phyloP scores from a whole-genome alignment of 2,329 filamentous ascomycete species.

The Lomentospora prolificans region DNA sequence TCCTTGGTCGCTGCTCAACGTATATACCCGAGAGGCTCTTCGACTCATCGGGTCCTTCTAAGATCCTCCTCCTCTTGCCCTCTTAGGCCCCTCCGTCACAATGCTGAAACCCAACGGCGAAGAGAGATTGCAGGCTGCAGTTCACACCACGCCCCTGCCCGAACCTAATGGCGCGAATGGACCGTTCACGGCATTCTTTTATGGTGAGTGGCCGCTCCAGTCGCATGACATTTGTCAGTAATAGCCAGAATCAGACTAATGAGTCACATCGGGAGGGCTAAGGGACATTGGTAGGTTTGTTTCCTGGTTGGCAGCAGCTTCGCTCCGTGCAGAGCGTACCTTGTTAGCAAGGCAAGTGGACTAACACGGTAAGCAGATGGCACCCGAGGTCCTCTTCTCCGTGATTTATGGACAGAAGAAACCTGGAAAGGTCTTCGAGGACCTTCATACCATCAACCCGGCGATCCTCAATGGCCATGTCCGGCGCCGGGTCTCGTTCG shows the following conservation, averaged over 20 bases:
- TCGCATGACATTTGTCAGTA: too few relatives aligned
- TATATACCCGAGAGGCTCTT: too few relatives aligned
- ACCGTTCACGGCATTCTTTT: constrained; percentile 43
- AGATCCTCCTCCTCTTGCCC: too few relatives aligned
- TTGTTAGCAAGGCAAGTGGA: constrained; percentile 8
- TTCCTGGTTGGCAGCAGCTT: background rate
- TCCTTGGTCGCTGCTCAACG: too few relatives aligned
- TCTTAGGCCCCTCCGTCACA: too few relatives aligned
- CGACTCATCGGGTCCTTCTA: too few relatives aligned
- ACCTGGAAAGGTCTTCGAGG: constrained; percentile 36
- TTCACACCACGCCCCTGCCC: background rate
- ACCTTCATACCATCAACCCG: constrained; percentile 56
- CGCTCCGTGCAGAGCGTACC: too few relatives aligned
- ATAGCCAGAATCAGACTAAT: too few relatives aligned
- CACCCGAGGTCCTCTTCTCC: constrained; percentile 73
- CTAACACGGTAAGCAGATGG: constrained; percentile 50
- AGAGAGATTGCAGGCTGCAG: background rate
- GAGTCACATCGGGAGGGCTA: too few relatives aligned
- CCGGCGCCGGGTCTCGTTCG: constrained; percentile 56
- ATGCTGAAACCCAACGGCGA: background rate
- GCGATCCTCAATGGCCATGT: constrained; percentile 67
- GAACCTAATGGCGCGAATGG: constrained; percentile 18
- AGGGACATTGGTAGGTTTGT: background rate
- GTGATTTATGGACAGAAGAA: constrained; percentile 59
- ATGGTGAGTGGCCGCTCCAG: constrained; percentile 37